Conservation (phyloP, 2,329 filamentous ascomycete genomes). For the Dryadomyces sulphureus region DNA sequence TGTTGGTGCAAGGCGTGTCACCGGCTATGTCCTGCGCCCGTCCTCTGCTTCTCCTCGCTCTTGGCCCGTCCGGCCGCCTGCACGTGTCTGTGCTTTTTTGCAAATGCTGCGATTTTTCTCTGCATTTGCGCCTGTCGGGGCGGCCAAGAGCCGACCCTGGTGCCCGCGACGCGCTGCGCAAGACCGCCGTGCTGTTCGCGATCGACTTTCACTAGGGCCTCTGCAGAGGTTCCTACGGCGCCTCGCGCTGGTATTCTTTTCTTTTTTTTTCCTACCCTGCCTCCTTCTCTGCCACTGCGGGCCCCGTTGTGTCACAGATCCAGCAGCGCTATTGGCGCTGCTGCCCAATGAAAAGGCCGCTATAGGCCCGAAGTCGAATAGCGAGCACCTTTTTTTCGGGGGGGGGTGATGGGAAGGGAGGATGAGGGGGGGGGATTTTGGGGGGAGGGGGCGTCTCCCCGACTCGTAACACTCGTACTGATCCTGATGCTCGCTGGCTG, state of each 20-base stretch:
- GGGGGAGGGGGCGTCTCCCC: not conserved
- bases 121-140: not conserved
- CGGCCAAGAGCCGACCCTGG: not conserved
- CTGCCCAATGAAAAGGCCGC: constrained; percentile 9
- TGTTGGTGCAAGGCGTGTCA: not conserved
- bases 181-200: constrained; percentile 4
- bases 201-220: constrained; percentile 4
- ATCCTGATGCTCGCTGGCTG: not conserved
- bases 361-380: constrained; percentile 4
- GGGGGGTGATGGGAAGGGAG: not conserved
- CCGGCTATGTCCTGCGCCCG: not conserved
- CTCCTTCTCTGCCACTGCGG: not conserved
- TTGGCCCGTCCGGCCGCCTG: too few species aligned
- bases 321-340: not conserved
- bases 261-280: not conserved
- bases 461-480: not conserved
- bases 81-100: not conserved
- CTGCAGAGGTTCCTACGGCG: constrained; percentile 2
- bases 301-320: constrained; percentile 3
- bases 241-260: not conserved
- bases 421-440: not conserved
- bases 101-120: not conserved
- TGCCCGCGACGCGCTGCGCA: not conserved
- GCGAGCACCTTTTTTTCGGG: too few species aligned
- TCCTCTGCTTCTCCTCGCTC: not conserved